Evolutionary conservation across 148 eudicot genomes (phyloP).

Genomic region (Silene conica): DNA sequence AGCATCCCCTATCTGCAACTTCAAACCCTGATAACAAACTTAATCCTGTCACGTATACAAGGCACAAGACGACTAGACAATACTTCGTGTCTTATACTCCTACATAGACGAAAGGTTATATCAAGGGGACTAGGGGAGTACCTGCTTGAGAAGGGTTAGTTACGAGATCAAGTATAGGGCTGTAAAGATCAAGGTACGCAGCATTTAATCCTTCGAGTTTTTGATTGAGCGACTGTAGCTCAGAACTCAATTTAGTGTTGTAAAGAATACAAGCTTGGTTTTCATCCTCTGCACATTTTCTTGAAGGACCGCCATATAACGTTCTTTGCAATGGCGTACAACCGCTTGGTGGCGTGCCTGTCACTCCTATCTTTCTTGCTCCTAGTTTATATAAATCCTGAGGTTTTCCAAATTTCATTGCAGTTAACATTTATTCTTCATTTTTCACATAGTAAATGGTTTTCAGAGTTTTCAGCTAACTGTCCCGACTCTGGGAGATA

Average conservation of each 20-base stretch:
- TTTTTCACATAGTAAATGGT: no score
- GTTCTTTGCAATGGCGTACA: conserved; percentile 69
- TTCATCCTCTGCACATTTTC: conserved; percentile 35
- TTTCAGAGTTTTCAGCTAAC: no score
- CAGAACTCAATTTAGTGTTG: conserved; percentile 26
- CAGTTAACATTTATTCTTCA: no score
- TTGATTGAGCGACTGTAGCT: conserved; percentile 31
- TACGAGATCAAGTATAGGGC: conserved; percentile 37
- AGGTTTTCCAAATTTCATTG: background rate
- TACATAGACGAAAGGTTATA: no score
- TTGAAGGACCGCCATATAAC: conserved; percentile 39
- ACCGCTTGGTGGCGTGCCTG: conserved; percentile 51
- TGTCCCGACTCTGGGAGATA: no score
- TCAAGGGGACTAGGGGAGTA: conserved; percentile 13
- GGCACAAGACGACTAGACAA: no score
- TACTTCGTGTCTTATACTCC: no score
- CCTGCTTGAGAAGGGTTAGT: conserved; percentile 42
- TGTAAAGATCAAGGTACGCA: conserved; percentile 42
- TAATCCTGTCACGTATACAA: no score
- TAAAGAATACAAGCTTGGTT: conserved; percentile 19
- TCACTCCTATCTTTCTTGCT: conserved; percentile 51
- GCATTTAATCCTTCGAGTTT: conserved; percentile 28
- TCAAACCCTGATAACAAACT: conserved; percentile 5
- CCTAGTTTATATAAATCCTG: conserved; percentile 53
- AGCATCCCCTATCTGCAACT: conserved; percentile 7